phyloP scores from a whole-genome alignment of 2,329 filamentous ascomycete species.

The Pseudogymnoascus sp. region DNA sequence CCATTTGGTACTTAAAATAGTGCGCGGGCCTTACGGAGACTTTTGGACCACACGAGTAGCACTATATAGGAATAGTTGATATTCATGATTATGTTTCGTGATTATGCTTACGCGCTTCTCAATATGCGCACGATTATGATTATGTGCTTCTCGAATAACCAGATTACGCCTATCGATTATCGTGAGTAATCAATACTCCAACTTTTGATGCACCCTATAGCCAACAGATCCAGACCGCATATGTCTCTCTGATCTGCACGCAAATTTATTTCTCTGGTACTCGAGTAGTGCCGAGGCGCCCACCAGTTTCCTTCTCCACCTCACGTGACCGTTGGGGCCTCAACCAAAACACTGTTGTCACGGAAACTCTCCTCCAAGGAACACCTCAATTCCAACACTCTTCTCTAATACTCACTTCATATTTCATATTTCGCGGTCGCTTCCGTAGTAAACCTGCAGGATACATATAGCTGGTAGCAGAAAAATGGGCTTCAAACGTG shows the following conservation, averaged over 20 bases:
- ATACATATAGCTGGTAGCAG: neutral
- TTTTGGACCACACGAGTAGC: too few species aligned
- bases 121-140: neutral
- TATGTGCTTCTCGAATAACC: neutral
- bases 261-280: neutral
- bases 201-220: neutral
- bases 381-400: neutral
- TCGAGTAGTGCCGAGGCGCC: too few species aligned
- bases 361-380: neutral
- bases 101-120: neutral
- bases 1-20: too few species aligned
- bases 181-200: neutral
- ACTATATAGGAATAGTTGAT: neutral
- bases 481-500: neutral
- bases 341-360: neutral
- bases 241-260: neutral
- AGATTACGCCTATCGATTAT: neutral
- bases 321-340: neutral
- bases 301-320: neutral
- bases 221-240: neutral
- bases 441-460: neutral
- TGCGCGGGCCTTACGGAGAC: too few species aligned
- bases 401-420: neutral
- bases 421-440: neutral
- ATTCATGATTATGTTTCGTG: neutral